Evolutionary conservation across 441 rosid genomes (phyloP), one percentile per base, ranked within the genome.

Genomic region (Aquilaria agallochum): DNA sequence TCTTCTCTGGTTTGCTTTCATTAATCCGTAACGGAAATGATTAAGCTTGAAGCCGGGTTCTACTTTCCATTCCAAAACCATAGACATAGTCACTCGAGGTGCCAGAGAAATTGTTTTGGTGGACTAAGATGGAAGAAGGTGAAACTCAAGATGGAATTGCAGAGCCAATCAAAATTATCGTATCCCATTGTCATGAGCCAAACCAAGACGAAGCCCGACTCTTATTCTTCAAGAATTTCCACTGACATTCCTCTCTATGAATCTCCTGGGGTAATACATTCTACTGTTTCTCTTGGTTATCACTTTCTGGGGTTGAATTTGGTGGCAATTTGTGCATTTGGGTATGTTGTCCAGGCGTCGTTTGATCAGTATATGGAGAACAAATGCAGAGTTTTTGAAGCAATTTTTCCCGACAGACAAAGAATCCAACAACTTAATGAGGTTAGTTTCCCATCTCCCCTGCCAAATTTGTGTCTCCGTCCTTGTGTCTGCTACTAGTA

Each of bases 361-460:
- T 94, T 94, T 67, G 96, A 94, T 74, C 86, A 78, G 45, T 91
- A 89, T 75, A 74, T 91, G 77, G 94, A 89, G 49, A 78, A 95
- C 71, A 89, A 78, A 54, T 75, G 83, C n/a, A 86, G 99, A 72
- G 87, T 94, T 52, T 89, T 94, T 72, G 50, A 75, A 68, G 95
- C 97, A n/a, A 84, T 94, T 72, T 91, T 91, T 55, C 96, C 96
- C n/a, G 94, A 91, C 58, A 83, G 75, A 56, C 61, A 72, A 2
- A 85, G 96, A 74, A 87, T 93, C 53, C 77, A 71, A 20, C 81
- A 72, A 47, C 82, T 91, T 45, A 82, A 80, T 60, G 75, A 89
- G 97, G 97, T 90, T 33, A n/a, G 13, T 32, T 61, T 60, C 45
- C 9, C 27, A 20, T 20, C 27, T 20, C 27, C 27, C 27, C 27